Evolutionary conservation across 768 basidiomycete species (phyloP).

Genomic region (Boletus rubescentipes): DNA sequence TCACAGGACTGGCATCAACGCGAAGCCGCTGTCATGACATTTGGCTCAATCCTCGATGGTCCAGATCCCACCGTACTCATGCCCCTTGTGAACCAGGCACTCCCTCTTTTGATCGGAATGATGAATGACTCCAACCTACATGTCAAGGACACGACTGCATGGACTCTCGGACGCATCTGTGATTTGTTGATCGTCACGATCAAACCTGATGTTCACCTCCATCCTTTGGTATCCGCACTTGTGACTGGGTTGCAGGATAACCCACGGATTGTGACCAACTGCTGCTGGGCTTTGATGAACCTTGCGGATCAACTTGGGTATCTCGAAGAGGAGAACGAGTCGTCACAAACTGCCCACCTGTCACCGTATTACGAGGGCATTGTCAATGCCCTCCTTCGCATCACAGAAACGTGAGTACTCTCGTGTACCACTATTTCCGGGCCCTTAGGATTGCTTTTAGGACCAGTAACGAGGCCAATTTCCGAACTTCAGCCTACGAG

Average conservation of each 20-base stretch:
- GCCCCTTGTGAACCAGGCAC: slow-evolving; percentile 90
- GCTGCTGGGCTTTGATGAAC: slow-evolving; percentile 97
- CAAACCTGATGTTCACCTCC: slow-evolving; percentile 86
- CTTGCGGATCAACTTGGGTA: slow-evolving; percentile 86
- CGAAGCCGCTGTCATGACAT: slow-evolving; percentile 98
- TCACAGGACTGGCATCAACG: slow-evolving; percentile 90
- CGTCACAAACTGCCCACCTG: slow-evolving; percentile 59
- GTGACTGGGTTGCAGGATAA: slow-evolving; percentile 78
- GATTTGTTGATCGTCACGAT: slow-evolving; percentile 84
- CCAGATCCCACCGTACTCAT: slow-evolving; percentile 86
- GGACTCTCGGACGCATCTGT: slow-evolving; percentile 95
- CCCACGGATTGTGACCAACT: slow-evolving; percentile 87
- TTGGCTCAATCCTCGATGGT: slow-evolving; percentile 96
- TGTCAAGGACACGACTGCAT: slow-evolving; percentile 96
- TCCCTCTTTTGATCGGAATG: slow-evolving; percentile 93
- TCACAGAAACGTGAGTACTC: slow-evolving; percentile 77
- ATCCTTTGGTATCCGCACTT: slow-evolving; percentile 77
- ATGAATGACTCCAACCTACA: slow-evolving; percentile 83
- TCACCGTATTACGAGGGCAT: slow-evolving; percentile 90
- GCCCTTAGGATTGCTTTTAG: slow-evolving; percentile 37
- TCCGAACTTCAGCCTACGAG: slow-evolving; percentile 93
- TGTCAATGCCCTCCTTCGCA: slow-evolving; percentile 75
- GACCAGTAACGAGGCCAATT: slow-evolving; percentile 85
- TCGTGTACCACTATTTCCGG: background rate
- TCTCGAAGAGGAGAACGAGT: slow-evolving; percentile 59